phyloP scores from a whole-genome alignment of 2,329 filamentous ascomycete species.

The Aspergillus aculeatinus region DNA sequence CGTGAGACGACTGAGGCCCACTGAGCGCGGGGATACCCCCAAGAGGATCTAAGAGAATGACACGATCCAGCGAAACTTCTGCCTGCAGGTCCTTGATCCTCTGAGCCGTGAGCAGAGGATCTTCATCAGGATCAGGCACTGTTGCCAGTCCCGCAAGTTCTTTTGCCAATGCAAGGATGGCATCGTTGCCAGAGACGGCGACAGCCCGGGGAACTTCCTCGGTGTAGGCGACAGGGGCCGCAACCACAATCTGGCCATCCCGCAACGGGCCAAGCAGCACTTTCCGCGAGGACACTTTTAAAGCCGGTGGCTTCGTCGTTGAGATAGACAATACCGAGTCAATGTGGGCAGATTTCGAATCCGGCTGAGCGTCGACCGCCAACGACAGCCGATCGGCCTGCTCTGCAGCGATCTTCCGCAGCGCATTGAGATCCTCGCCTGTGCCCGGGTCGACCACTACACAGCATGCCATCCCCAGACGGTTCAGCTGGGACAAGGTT shows the following conservation, averaged over 20 bases:
- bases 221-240: conserved; percentile 64
- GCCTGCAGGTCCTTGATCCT: conserved; percentile 46
- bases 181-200: conserved; percentile 58
- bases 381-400: conserved; percentile 73
- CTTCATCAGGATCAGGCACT: conserved; percentile 42
- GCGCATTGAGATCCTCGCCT: conserved; percentile 37
- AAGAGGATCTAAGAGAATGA: conserved; percentile 84
- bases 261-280: conserved; percentile 65
- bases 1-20: conserved; percentile 63
- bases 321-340: conserved; percentile 54
- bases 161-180: conserved; percentile 72
- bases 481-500: conserved; percentile 79
- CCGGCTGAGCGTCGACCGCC: conserved; percentile 69
- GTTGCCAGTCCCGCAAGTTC: conserved; percentile 70
- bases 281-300: conserved; percentile 43
- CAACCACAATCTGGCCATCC: conserved; percentile 68
- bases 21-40: conserved; percentile 75
- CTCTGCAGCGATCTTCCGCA: conserved; percentile 52
- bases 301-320: conserved; percentile 33
- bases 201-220: conserved; percentile 50
- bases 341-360: conserved; percentile 67
- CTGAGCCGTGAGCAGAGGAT: conserved; percentile 41
- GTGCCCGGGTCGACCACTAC: conserved; percentile 73
- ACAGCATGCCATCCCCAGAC: conserved; percentile 76
- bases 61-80: conserved; percentile 69